Conservation (phyloP, 768 basidiomycete genomes). For the Cantharellus anzutake region DNA sequence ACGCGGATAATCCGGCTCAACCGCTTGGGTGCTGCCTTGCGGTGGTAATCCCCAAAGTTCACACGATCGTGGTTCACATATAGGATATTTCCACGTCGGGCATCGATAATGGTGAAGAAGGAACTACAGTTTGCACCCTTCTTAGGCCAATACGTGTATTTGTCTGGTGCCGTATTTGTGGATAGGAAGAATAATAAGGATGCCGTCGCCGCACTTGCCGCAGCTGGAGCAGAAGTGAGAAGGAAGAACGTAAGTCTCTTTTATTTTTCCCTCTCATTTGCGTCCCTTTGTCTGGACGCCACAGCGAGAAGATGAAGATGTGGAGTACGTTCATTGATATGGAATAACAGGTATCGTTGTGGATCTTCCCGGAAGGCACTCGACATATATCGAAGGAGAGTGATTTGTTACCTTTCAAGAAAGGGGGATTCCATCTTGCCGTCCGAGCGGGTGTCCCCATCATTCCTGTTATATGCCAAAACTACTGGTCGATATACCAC, state of each 20-base stretch:
- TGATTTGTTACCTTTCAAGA: slow-evolving; percentile 77
- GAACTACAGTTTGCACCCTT: slow-evolving; percentile 66
- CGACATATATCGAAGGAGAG: slow-evolving; percentile 48
- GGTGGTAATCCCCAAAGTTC: background rate
- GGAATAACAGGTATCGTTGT: slow-evolving; percentile 43
- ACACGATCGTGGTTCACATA: background rate
- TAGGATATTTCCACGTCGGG: slow-evolving; percentile 64
- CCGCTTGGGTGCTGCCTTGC: background rate
- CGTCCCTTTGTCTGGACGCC: background rate
- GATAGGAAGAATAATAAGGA: slow-evolving; percentile 60
- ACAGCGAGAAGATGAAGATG: background rate
- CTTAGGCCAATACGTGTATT: slow-evolving; percentile 77
- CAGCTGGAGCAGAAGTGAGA: slow-evolving; percentile 72
- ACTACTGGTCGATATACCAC: slow-evolving; percentile 78
- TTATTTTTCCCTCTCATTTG: background rate
- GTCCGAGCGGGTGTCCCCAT: slow-evolving; percentile 81
- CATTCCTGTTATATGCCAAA: slow-evolving; percentile 80
- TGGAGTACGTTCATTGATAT: background rate
- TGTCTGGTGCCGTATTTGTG: slow-evolving; percentile 82
- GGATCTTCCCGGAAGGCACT: slow-evolving; percentile 96
- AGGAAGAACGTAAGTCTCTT: slow-evolving; percentile 15
- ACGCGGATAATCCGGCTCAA: slow-evolving; percentile 14
- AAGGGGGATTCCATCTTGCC: slow-evolving; percentile 94
- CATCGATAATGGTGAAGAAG: slow-evolving; percentile 86
- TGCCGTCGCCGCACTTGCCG: slow-evolving; percentile 54